Evolutionary conservation across 352 stramenopile genomes (phyloP), one percentile per base, ranked within the genome.

Genomic region (Phytophthora nicotianae): DNA sequence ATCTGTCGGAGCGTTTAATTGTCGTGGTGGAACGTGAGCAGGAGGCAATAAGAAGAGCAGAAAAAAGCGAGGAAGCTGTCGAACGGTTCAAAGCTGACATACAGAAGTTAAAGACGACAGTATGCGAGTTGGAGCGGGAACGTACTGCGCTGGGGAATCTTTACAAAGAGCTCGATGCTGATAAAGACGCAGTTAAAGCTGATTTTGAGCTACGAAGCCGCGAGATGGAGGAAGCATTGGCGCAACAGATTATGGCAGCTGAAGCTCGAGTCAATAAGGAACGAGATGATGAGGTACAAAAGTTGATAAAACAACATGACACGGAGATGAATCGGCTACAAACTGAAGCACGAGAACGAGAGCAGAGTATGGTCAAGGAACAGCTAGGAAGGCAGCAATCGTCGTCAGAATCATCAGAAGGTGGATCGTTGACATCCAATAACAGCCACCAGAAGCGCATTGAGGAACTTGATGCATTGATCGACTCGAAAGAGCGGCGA

Each of bases 301-400:
- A 77, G 32, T 21, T 87, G 29, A 74, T 79, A 59, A 62, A 83
- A 14, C 58, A 73, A 2, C 78, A 90, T 45, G 62, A 69, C 3
- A 35, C 52, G 3, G 78, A 89, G 38, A n/a, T 85, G 0, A 21
- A 69, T 5, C 51, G 58, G 8, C 47, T 74, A 13, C 63, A 74
- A 16, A 51, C 71, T 27, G 35, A 46, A 32, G 41, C 19, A 58
- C 58, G 13, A 11, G 41, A 62, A 5, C 53, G 53, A 38, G 52
- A 71, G 14, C 40, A 24, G 5, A 21, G 17, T 4, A 54, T 38
- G 14, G 0, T 38, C 35, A 13, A 70, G 60, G 8, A 21, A 38
- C 7, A 68, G 48, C 38, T 53, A 11, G 11, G 35, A 49, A 58
- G 53, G 5, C 76, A 69, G 9, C 47, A 59, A 3, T 72, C 65